phyloP scores from a whole-genome alignment of 495 filamentous ascomycete species.

The Lasiosphaeriaceae sp. region DNA sequence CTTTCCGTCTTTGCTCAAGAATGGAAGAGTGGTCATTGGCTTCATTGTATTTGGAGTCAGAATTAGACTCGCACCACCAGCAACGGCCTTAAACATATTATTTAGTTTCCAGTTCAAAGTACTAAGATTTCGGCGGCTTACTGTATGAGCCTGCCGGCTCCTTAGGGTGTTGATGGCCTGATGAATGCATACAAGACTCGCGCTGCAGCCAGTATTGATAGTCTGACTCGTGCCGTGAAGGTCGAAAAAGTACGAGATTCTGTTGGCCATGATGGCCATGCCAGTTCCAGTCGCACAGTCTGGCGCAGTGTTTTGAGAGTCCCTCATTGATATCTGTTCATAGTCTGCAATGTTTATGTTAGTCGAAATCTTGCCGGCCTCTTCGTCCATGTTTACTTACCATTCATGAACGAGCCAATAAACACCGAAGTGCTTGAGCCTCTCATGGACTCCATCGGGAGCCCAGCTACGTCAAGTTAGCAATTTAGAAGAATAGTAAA shows the following conservation, averaged over 20 bases:
- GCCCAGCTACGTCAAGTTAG: slow-evolving; percentile 66
- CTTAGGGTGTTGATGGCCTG: slow-evolving; percentile 47
- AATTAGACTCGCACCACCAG: slow-evolving; percentile 50
- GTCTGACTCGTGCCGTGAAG: slow-evolving; percentile 36
- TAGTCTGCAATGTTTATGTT: slow-evolving; percentile 25
- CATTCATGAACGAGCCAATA: slow-evolving; percentile 32
- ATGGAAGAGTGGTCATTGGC: slow-evolving; percentile 27
- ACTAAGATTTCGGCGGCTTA: slow-evolving; percentile 27
- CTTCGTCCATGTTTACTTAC: slow-evolving; percentile 10
- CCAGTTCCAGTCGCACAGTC: slow-evolving; percentile 38
- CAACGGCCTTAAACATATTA: slow-evolving; percentile 33
- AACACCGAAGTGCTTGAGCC: slow-evolving; percentile 19
- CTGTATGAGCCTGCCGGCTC: slow-evolving; percentile 25
- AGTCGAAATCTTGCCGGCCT: neutral
- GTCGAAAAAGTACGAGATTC: slow-evolving; percentile 48
- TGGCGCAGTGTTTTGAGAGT: slow-evolving; percentile 24
- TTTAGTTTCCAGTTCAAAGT: neutral
- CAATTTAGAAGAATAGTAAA: slow-evolving; percentile 42
- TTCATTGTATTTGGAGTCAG: slow-evolving; percentile 39
- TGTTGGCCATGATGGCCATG: slow-evolving; percentile 40
- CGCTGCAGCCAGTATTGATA: slow-evolving; percentile 54
- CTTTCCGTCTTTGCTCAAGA: slow-evolving; percentile 34
- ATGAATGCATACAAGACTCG: slow-evolving; percentile 50
- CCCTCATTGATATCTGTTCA: slow-evolving; percentile 28
- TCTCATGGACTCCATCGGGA: slow-evolving; percentile 32